A percentile compares a stretch with the other conserved stretches of the same genome.
Conservation (phyloP, 441 rosid genomes). For the Arabidopsis hybrid region DNA sequence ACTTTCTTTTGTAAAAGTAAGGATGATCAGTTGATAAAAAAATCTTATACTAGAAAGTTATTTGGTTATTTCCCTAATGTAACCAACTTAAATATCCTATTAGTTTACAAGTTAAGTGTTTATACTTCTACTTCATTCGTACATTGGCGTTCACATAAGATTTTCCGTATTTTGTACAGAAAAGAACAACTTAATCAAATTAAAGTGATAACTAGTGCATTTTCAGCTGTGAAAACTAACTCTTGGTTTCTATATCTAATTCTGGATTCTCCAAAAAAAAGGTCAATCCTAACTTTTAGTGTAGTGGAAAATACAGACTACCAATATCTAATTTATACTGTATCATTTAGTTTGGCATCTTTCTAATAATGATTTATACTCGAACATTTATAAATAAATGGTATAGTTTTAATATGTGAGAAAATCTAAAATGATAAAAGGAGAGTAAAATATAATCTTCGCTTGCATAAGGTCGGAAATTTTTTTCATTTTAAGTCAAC, state of each 20-base stretch:
- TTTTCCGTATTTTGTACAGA: too few relatives aligned
- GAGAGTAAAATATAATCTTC: background rate
- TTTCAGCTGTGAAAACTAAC: too few relatives aligned
- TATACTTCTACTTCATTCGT: too few relatives aligned
- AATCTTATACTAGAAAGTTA: background rate
- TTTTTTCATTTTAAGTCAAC: background rate
- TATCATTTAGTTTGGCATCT: background rate
- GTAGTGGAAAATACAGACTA: background rate
- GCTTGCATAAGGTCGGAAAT: conserved; percentile 8
- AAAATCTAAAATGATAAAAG: background rate
- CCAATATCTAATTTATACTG: background rate
- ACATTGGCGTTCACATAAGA: too few relatives aligned
- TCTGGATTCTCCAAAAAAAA: background rate
- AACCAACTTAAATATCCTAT: background rate
- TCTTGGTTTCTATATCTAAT: too few relatives aligned
- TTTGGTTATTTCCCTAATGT: conserved; percentile 19
- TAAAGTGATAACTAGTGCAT: too few relatives aligned
- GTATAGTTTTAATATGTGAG: too few relatives aligned
- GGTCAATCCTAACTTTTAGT: background rate
- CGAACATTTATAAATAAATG: too few relatives aligned
- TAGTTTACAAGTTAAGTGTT: background rate
- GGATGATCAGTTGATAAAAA: conserved; percentile 1
- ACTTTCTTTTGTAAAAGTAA: conserved; percentile 29
- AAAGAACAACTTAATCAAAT: too few relatives aligned
- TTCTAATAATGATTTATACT: background rate